phyloP scores from a whole-genome alignment of 805 yeast species.

The Ogataea philodendri region DNA sequence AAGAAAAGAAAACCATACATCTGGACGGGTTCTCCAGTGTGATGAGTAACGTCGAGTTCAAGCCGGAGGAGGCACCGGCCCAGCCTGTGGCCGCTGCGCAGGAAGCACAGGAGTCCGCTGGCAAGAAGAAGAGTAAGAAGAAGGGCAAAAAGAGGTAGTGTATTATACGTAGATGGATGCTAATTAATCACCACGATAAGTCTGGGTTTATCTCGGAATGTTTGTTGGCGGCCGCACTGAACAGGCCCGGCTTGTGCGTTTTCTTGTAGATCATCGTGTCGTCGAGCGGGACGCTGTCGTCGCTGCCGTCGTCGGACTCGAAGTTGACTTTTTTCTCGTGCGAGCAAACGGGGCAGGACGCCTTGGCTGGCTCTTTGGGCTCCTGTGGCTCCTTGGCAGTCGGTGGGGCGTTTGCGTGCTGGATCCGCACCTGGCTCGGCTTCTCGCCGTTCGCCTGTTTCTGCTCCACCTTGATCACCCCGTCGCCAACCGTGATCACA shows the following conservation, averaged over 20 bases:
- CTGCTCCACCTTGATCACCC: conserved; percentile 18
- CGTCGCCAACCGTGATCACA: conserved; percentile 19
- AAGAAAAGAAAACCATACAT: conserved; percentile 19
- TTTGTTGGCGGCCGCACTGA: conserved; percentile 5
- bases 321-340: conserved; percentile 6
- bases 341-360: conserved; percentile 15
- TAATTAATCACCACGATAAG: conserved; percentile 15
- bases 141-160: conserved; percentile 25
- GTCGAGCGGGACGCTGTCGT: conserved; percentile 7
- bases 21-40: conserved; percentile 28
- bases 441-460: conserved; percentile 9
- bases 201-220: conserved; percentile 7
- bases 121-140: conserved; percentile 23
- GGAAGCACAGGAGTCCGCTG: conserved; percentile 11
- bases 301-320: conserved; percentile 9
- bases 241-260: conserved; percentile 9
- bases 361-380: not conserved
- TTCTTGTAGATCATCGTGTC: conserved; percentile 16
- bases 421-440: conserved; percentile 3
- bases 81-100: conserved; percentile 7
- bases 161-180: conserved; percentile 7
- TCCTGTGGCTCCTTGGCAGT: too few species aligned
- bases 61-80: conserved; percentile 12
- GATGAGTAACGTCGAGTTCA: conserved; percentile 24
- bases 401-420: conserved; percentile 3